phyloP scores from a whole-genome alignment of 2,329 filamentous ascomycete genomes.

The Chaetomium olivaceum region DNA sequence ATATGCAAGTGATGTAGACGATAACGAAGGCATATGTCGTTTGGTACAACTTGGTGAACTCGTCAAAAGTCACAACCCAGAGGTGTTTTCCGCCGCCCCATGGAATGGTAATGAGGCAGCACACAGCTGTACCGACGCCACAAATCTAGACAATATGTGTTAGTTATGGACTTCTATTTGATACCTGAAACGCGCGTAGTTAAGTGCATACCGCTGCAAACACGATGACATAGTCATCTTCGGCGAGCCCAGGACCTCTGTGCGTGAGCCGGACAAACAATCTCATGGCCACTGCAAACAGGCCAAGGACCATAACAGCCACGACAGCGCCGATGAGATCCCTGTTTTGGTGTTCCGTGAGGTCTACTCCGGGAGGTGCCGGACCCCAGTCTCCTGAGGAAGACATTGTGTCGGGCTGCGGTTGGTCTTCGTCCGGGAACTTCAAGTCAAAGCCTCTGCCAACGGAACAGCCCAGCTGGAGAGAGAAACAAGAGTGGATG shows the following conservation, averaged over 20 bases:
- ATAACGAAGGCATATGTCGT: conserved; percentile 30
- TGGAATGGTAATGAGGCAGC: conserved; percentile 23
- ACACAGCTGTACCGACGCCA: conserved; percentile 26
- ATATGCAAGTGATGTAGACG: conserved; percentile 30
- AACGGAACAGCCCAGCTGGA: not conserved
- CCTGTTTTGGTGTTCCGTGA: conserved; percentile 23
- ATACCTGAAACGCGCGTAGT: not conserved
- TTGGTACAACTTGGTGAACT: conserved; percentile 28
- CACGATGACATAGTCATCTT: conserved; percentile 26
- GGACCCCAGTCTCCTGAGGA: conserved; percentile 23
- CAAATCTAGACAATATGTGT: conserved; percentile 18
- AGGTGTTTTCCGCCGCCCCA: conserved; percentile 28
- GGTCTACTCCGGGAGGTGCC: conserved; percentile 21
- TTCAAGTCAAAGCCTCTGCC: not conserved
- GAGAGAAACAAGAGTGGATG: not conserved
- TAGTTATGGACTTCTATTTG: not conserved
- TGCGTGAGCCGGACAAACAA: conserved; percentile 22
- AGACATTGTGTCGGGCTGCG: conserved; percentile 12
- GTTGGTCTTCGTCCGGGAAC: not conserved
- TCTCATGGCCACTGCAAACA: conserved; percentile 18
- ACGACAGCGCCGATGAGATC: conserved; percentile 26
- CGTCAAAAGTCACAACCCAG: conserved; percentile 21
- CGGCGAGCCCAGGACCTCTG: conserved; percentile 23
- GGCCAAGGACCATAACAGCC: conserved; percentile 25
- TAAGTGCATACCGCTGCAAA: conserved; percentile 9